Conservation (phyloP, 2,329 filamentous ascomycete genomes). For the Tolypocladium inflatum region DNA sequence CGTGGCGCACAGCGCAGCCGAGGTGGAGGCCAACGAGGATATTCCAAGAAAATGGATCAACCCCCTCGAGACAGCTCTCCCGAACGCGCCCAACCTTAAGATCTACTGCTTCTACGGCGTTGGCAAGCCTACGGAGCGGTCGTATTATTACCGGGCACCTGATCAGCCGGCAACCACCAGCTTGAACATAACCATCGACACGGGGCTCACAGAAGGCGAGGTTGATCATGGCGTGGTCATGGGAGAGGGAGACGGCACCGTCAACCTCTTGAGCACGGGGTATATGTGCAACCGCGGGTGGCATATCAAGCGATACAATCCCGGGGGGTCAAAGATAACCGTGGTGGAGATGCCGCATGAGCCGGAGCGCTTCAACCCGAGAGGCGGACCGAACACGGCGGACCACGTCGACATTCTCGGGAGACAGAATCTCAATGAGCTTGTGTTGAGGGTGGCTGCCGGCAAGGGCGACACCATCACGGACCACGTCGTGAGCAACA, state of each 20-base stretch:
- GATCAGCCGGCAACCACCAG: constrained; percentile 57
- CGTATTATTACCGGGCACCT: constrained; percentile 74
- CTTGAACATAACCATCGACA: constrained; percentile 68
- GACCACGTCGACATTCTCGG: constrained; percentile 97
- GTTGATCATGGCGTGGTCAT: constrained; percentile 87
- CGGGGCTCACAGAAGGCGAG: constrained; percentile 45
- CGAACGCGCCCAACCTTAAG: constrained; percentile 79
- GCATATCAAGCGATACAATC: constrained; percentile 90
- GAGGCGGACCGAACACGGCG: constrained; percentile 61
- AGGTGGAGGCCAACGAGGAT: constrained; percentile 77
- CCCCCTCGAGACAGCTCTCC: constrained; percentile 79
- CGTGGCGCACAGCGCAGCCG: constrained; percentile 66
- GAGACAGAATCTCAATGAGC: constrained; percentile 77
- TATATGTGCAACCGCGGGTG: constrained; percentile 98
- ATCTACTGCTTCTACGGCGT: constrained; percentile 97
- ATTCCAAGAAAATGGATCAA: constrained; percentile 85
- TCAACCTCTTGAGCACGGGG: constrained; percentile 81
- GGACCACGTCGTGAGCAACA: constrained; percentile 71
- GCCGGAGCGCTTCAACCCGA: constrained; percentile 81
- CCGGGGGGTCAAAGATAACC: constrained; percentile 68
- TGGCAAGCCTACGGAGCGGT: constrained; percentile 85
- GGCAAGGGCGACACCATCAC: constrained; percentile 74
- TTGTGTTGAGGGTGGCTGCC: constrained; percentile 78
- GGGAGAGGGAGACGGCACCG: constrained; percentile 93
- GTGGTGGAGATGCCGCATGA: constrained; percentile 96